Evolutionary conservation across 768 basidiomycete genomes (phyloP), one percentile per base, ranked within the genome.

Genomic region (Pisolithus albus): DNA sequence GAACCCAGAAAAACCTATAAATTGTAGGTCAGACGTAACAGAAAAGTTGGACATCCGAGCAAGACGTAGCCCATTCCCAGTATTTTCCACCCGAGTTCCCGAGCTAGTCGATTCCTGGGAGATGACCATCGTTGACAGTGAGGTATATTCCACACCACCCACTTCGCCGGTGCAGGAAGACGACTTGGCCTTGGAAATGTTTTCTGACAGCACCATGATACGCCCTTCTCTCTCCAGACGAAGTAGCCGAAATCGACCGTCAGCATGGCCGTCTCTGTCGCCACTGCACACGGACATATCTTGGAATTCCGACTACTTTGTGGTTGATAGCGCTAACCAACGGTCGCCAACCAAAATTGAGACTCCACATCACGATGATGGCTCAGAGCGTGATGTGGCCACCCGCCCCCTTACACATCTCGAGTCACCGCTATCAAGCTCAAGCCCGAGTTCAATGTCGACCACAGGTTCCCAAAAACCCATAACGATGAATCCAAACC

Each of bases 81-180:
- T 51, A 39, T 49, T 51, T 56, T 44, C 48, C 48, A 32, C 41
- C 48, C 55, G 34, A 46, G 30, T n/a, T 26, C 39, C 37, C 40
- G 44, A 45, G 38, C 39, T 30, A 48, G 43, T n/a, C 47, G 42
- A 55, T 55, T 47, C 53, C 51, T 55, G 54, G 49, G 52, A 59
- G 6, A 70, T 74, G 64, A 58, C 59, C 53, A 62, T 61, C 40
- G 62, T 61, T 28, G 73, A 75, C 51, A 47, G 56, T 46, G 75
- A 77, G 50, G 65, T 63, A 43, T 77, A 75, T 56, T 63, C 66
- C 45, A 77, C 75, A 16, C 75, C 75, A 23, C 75, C 76, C 7
- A 65, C 67, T 15, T 72, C 75, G 18, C 75, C 75, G 23, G 56
- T 53, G 50, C 50, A 62, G 45, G 45, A 50, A 21, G 56, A 58